phyloP scores from a whole-genome alignment of 2,329 filamentous ascomycete species.

The Rugonectria rugulosa region DNA sequence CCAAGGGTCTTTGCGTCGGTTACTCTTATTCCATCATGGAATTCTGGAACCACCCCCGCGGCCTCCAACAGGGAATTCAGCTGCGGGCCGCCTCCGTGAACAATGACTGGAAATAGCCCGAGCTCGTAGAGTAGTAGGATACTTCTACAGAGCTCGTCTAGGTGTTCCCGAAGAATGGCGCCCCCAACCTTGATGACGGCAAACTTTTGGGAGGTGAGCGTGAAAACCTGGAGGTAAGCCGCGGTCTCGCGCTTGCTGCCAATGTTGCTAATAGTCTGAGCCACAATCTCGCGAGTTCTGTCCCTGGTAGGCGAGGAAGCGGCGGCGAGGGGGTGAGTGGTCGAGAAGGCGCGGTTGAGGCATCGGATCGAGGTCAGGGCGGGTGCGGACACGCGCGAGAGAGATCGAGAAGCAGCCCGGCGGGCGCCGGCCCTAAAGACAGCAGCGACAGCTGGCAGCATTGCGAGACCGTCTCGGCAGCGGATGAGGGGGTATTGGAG shows the following conservation, averaged over 20 bases:
- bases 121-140: slow-evolving; percentile 77
- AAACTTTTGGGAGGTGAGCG: slow-evolving; percentile 93
- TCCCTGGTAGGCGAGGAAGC: slow-evolving; percentile 32
- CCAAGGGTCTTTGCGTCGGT: slow-evolving; percentile 95
- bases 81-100: not conserved
- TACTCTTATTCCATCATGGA: slow-evolving; percentile 94
- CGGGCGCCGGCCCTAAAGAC: slow-evolving; percentile 54
- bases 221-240: slow-evolving; percentile 83
- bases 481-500: too few species aligned
- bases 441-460: slow-evolving; percentile 49
- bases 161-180: slow-evolving; percentile 91
- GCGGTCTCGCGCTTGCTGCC: slow-evolving; percentile 89
- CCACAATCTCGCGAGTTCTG: slow-evolving; percentile 47
- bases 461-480: too few species aligned
- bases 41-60: slow-evolving; percentile 67
- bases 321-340: slow-evolving; percentile 25
- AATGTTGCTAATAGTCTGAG: slow-evolving; percentile 84
- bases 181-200: slow-evolving; percentile 94
- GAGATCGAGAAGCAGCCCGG: slow-evolving; percentile 46
- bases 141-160: slow-evolving; percentile 88
- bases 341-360: slow-evolving; percentile 39
- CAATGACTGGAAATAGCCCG: not conserved
- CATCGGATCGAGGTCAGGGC: slow-evolving; percentile 33
- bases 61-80: not conserved
- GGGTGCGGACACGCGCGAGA: slow-evolving; percentile 23